Percentiles rank a stretch among this genome's conserved stretches.
Evolutionary conservation across 2,329 filamentous ascomycete species (phyloP).

Genomic region (Zymoseptoria passerinii): DNA sequence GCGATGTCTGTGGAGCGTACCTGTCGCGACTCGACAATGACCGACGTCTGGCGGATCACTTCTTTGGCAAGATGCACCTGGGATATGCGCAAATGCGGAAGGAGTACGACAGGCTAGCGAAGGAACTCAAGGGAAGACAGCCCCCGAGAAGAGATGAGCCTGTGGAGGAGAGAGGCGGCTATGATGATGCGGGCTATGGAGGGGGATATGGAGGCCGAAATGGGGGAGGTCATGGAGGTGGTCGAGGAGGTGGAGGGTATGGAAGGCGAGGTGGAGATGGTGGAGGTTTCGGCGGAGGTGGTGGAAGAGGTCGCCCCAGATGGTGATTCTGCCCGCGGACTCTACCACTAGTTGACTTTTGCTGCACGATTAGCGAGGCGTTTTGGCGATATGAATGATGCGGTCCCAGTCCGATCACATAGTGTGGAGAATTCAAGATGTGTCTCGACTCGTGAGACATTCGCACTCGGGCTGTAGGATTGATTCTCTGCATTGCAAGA

Average conservation of each 20-base stretch:
- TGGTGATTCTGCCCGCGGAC: background rate
- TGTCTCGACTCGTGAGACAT: background rate
- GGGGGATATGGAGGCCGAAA: slow-evolving; percentile 33
- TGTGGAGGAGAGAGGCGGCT: slow-evolving; percentile 31
- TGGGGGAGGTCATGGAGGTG: slow-evolving; percentile 25
- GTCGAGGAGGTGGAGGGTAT: slow-evolving; percentile 12
- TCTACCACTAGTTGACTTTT: background rate
- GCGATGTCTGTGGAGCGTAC: slow-evolving; percentile 96
- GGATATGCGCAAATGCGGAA: slow-evolving; percentile 98
- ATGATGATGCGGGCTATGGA: slow-evolving; percentile 38
- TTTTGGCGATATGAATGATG: background rate
- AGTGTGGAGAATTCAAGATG: background rate
- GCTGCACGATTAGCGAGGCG: slow-evolving; percentile 6
- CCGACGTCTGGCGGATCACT: slow-evolving; percentile 86
- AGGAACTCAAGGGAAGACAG: slow-evolving; percentile 69
- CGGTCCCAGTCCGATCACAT: background rate
- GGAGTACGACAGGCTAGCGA: slow-evolving; percentile 76
- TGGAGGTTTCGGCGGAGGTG: slow-evolving; percentile 17
- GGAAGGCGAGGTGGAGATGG: slow-evolving; percentile 8
- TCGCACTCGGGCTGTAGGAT: background rate
- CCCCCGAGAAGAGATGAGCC: slow-evolving; percentile 49
- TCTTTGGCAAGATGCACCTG: slow-evolving; percentile 98
- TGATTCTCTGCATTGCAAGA: no score
- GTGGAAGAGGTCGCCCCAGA: slow-evolving; percentile 10
- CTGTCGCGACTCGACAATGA: slow-evolving; percentile 90